These are phyloP conservation scores for Paramyrothecium roridum DNA, from an alignment of 2,329 filamentous ascomycete genomes.

Conservation along the genomic window DNA sequence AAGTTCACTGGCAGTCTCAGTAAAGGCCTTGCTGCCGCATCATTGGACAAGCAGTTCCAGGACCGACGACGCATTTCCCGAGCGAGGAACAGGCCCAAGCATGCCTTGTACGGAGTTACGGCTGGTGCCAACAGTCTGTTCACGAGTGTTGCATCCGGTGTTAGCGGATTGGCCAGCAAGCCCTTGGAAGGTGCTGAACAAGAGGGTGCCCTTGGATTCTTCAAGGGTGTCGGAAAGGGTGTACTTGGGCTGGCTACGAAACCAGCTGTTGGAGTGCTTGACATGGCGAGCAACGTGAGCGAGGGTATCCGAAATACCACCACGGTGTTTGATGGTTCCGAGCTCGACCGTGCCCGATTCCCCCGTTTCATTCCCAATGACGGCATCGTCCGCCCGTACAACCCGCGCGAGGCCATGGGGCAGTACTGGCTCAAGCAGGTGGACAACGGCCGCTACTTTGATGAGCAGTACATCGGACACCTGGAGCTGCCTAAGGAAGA, in stretches of 20 bases:
- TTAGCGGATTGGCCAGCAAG: conserved; percentile 89
- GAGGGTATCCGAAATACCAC: conserved; percentile 98
- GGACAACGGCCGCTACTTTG: conserved; percentile 96
- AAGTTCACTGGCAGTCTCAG: conserved; percentile 97
- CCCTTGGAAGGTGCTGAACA: conserved; percentile 94
- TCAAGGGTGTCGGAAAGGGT: conserved; percentile 97
- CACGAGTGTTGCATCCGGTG: conserved; percentile 86
- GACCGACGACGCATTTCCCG: conserved; percentile 91
- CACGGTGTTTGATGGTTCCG: conserved; percentile 93
- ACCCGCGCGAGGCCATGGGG: conserved; percentile 88
- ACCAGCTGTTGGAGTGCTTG: conserved; percentile 92
- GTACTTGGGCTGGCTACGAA: conserved; percentile 94
- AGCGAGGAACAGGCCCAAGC: conserved; percentile 91
- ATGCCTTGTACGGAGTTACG: conserved; percentile 93
- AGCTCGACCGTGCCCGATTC: conserved; percentile 90
- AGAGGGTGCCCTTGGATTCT: conserved; percentile 89
- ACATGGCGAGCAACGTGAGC: conserved; percentile 93
- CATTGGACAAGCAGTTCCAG: conserved; percentile 97
- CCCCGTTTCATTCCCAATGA: conserved; percentile 89
- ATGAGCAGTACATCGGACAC: conserved; percentile 96
- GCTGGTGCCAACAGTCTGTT: conserved; percentile 94
- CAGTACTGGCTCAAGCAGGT: conserved; percentile 99
- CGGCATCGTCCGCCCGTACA: conserved; percentile 92
- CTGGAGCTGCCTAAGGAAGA: conserved; percentile 87
- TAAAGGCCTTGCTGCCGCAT: conserved; percentile 92